Evolutionary conservation across 129 eudicot species (phyloP).

Genomic region (Chrysanthemum lavandulifolium): DNA sequence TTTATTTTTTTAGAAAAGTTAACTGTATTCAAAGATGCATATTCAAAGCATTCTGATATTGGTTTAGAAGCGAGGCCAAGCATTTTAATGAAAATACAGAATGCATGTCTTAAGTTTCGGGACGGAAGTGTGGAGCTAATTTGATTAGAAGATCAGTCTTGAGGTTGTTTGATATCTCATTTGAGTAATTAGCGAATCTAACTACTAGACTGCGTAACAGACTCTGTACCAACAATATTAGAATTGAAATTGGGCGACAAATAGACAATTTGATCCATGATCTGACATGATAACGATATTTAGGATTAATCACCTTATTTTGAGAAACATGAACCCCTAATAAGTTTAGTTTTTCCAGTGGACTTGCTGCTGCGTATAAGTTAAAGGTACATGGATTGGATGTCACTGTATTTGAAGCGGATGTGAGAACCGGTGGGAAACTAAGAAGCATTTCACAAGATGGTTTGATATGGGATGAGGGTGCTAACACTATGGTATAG

Average conservation of each 20-base stretch:
- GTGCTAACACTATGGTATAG: conserved; percentile 92
- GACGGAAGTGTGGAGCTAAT: background rate
- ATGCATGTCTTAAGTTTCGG: background rate
- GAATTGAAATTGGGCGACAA: background rate
- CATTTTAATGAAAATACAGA: too few relatives aligned
- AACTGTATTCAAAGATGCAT: too few relatives aligned
- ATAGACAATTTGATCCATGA: conserved; percentile 2
- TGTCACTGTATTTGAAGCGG: conserved; percentile 92
- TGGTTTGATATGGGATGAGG: conserved; percentile 98
- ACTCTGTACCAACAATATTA: background rate
- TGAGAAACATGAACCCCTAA: conserved; percentile 2
- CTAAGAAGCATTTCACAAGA: conserved; percentile 61
- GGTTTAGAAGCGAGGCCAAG: too few relatives aligned
- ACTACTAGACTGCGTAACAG: too few relatives aligned
- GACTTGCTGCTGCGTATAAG: conserved; percentile 97
- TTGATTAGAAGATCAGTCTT: background rate
- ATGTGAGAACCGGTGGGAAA: conserved; percentile 86
- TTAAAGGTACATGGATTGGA: conserved; percentile 67
- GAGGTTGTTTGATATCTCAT: conserved; percentile 1
- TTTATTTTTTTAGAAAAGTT: too few relatives aligned
- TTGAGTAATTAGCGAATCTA: background rate
- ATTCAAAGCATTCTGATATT: too few relatives aligned
- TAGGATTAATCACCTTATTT: background rate
- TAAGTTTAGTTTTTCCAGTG: conserved; percentile 41
- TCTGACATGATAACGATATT: background rate